A percentile compares a stretch with the other conserved stretches of the same genome.
Evolutionary conservation across 352 stramenopile genomes (phyloP).

Genomic region (Saprolegnia diclina): DNA sequence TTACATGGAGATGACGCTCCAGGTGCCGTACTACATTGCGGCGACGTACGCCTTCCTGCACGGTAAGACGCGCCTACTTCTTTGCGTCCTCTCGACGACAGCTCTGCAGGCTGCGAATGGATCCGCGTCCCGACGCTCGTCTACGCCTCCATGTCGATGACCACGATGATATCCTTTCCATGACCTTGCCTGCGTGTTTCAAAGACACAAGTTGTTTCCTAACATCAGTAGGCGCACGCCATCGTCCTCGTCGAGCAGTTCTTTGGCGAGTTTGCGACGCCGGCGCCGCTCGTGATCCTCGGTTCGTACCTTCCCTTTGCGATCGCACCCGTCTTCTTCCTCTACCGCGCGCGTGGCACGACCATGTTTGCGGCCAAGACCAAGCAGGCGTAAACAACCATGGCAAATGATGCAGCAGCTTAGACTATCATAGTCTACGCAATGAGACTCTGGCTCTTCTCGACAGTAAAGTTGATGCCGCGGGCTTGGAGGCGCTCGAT

Average conservation of each 20-base stretch:
- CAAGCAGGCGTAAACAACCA: neutral
- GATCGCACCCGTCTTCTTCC: neutral
- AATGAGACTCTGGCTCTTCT: neutral
- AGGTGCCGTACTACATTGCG: slow-evolving; percentile 19
- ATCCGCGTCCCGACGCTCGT: slow-evolving; percentile 12
- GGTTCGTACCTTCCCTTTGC: slow-evolving; percentile 3
- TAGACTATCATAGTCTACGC: neutral
- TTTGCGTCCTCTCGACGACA: neutral
- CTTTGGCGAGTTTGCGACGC: neutral
- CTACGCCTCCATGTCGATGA: slow-evolving; percentile 7
- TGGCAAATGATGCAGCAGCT: too few relatives aligned
- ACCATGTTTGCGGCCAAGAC: slow-evolving; percentile 8
- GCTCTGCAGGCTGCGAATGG: slow-evolving; percentile 8
- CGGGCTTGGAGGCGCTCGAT: slow-evolving; percentile 4
- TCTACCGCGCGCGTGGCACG: neutral
- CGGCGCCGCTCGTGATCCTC: slow-evolving; percentile 1
- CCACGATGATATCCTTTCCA: slow-evolving; percentile 5
- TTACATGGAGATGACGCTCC: slow-evolving; percentile 10
- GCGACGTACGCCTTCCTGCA: slow-evolving; percentile 14
- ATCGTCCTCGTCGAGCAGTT: slow-evolving; percentile 15
- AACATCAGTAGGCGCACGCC: neutral
- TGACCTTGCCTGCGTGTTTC: neutral
- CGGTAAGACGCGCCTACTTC: neutral
- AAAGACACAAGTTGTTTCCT: neutral
- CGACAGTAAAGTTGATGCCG: slow-evolving; percentile 18